Conservation (phyloP, 352 stramenopile species). For the Phytophthora crassamura region DNA sequence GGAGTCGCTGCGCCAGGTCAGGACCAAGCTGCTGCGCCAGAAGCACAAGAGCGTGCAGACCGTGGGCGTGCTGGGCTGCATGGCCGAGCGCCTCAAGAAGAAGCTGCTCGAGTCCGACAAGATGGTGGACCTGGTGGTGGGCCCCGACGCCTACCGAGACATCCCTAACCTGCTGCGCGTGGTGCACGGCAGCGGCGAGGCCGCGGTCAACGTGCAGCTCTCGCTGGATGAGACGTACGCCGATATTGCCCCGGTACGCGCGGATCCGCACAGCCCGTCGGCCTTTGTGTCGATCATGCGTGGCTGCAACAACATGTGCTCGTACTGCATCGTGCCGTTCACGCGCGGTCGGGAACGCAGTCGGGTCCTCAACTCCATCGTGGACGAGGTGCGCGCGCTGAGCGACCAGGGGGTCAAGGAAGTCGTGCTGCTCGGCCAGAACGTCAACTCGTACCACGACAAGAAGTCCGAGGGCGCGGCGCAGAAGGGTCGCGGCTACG, state of each 20-base stretch:
- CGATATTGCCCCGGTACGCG: conserved; percentile 96
- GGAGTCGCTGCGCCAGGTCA: conserved; percentile 78
- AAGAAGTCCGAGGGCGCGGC: conserved; percentile 74
- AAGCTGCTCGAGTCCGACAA: conserved; percentile 95
- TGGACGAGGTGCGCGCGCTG: conserved; percentile 94
- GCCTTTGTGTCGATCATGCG: conserved; percentile 99
- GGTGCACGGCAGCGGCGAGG: conserved; percentile 70
- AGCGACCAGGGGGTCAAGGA: conserved; percentile 96
- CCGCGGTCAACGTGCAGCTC: conserved; percentile 96
- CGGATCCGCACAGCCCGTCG: conserved; percentile 81
- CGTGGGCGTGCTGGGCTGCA: conserved; percentile 98
- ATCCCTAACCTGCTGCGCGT: conserved; percentile 94
- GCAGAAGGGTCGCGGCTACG: conserved; percentile 77
- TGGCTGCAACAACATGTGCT: conserved; percentile 99
- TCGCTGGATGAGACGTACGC: conserved; percentile 99
- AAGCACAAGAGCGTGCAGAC: conserved; percentile 75
- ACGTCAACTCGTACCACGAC: conserved; percentile 99
- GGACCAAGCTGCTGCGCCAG: conserved; percentile 71
- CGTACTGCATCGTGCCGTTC: conserved; percentile 99
- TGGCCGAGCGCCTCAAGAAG: conserved; percentile 99
- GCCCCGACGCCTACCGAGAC: conserved; percentile 98
- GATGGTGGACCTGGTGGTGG: conserved; percentile 98
- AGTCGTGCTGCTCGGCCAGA: conserved; percentile 99
- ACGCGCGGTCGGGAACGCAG: conserved; percentile 97
- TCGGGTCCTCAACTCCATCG: conserved; percentile 92